phyloP scores from a whole-genome alignment of 2,329 filamentous ascomycete species.

The Didymella sp. region DNA sequence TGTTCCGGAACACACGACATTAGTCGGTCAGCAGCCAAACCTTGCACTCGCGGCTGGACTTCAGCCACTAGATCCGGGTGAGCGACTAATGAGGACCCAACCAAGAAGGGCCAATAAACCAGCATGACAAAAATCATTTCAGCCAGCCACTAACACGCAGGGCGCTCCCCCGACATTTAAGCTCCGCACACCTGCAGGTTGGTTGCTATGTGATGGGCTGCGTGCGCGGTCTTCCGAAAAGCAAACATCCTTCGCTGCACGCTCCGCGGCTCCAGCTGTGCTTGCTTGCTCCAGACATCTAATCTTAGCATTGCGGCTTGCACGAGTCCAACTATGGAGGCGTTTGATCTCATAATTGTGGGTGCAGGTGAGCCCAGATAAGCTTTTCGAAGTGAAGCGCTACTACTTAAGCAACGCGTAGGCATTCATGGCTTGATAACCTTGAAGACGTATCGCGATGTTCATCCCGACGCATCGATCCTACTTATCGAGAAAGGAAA shows the following conservation, averaged over 20 bases:
- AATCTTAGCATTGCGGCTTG: not conserved
- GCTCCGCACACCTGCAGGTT: not conserved
- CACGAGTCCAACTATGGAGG: not conserved
- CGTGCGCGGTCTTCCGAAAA: not conserved
- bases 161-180: not conserved
- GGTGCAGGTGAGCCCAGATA: constrained; percentile 33
- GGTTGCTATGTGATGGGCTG: not conserved
- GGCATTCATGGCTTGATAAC: constrained; percentile 55
- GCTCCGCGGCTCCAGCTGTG: not conserved
- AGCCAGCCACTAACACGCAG: constrained; percentile 1
- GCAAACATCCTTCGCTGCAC: not conserved
- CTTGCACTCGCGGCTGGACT: not conserved
- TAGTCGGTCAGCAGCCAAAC: not conserved
- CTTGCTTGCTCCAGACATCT: not conserved
- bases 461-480: constrained; percentile 52
- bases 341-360: constrained; percentile 37
- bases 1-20: not conserved
- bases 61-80: constrained; percentile 3
- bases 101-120: not conserved
- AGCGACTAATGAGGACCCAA: not conserved
- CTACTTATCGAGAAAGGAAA: constrained; percentile 53
- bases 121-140: not conserved
- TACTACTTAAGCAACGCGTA: constrained; percentile 1
- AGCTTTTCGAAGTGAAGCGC: not conserved
- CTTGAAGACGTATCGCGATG: constrained; percentile 58